Conservation (phyloP, 176 grass and related monocot species). For the Zea mays region Zm-B73-REFERENCE-NAM-5.0 NC_050103.1:30521501-30522000, state of each 20-base stretch:
- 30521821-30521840: conserved; percentile 77
- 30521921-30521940: neutral
- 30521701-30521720: conserved; percentile 42
- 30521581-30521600: conserved; percentile 97
- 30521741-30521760: too few species aligned
- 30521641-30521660: conserved; percentile 86
- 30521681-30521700: conserved; percentile 74
- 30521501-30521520: conserved; percentile 22
- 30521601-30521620: conserved; percentile 94
- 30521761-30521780: too few species aligned
- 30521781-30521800: conserved; percentile 57
- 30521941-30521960: conserved; percentile 89
- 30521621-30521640: conserved; percentile 97
- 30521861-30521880: conserved; percentile 76
- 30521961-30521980: conserved; percentile 99
- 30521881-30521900: neutral
- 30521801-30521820: conserved; percentile 83
- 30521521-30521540: neutral
- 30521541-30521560: conserved; percentile 4
- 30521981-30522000: conserved; percentile 99
- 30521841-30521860: conserved; percentile 82
- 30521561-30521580: conserved; percentile 41
- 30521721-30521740: too few species aligned
- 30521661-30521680: conserved; percentile 92
- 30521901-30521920: neutral